phyloP scores from a whole-genome alignment of 1,139 yeast genomes.

The Wickerhamomyces sp. region DNA sequence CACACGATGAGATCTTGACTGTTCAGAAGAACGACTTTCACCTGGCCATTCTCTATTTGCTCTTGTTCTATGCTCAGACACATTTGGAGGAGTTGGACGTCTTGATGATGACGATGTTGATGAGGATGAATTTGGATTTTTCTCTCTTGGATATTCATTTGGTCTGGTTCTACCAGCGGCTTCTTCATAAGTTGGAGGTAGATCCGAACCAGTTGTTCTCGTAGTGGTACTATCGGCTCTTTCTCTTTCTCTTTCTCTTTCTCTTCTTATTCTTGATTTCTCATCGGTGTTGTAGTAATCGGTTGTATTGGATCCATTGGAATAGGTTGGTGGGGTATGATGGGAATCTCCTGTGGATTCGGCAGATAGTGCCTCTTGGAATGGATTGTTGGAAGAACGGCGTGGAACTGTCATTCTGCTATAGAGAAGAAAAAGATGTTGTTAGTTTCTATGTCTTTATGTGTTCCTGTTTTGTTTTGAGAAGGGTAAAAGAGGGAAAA shows the following conservation, averaged over 20 bases:
- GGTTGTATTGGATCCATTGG: constrained; percentile 4
- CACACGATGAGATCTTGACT: background rate
- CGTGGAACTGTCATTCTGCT: constrained; percentile 26
- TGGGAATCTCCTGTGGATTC: constrained; percentile 29
- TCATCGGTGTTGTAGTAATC: constrained; percentile 17
- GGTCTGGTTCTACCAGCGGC: constrained; percentile 43
- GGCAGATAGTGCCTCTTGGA: constrained; percentile 43
- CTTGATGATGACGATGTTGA: constrained; percentile 9
- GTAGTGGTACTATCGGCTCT: constrained; percentile 19
- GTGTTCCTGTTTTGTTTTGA: too few relatives aligned
- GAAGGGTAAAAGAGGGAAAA: too few relatives aligned
- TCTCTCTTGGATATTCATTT: constrained; percentile 49
- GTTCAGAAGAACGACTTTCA: constrained; percentile 3
- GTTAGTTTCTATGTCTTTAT: background rate
- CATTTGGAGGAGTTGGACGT: background rate
- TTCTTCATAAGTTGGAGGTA: constrained; percentile 62
- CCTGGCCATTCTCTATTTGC: constrained; percentile 17
- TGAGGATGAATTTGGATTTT: constrained; percentile 20
- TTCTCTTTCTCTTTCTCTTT: constrained; percentile 9
- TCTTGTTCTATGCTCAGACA: constrained; percentile 19
- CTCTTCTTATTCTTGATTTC: constrained; percentile 12
- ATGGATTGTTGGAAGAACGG: constrained; percentile 49
- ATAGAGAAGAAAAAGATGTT: background rate
- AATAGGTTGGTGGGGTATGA: constrained; percentile 10
- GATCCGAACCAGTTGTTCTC: constrained; percentile 27